These are phyloP conservation scores for Lippia alba DNA, from an alignment of 305 asterid species.

Conservation along the genomic window DNA sequence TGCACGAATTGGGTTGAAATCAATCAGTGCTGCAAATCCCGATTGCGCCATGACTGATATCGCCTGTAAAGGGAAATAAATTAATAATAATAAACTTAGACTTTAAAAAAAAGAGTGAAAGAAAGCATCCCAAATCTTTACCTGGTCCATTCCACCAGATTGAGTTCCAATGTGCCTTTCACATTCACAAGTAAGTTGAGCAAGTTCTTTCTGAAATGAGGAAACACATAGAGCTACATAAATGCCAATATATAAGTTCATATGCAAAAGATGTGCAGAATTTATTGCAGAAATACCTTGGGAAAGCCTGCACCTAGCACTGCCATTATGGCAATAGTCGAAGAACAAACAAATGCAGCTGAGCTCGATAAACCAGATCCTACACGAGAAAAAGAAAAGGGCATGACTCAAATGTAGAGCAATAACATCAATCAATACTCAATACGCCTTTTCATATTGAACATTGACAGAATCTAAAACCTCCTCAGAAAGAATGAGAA, in stretches of 20 bases:
- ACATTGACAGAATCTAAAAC: not conserved
- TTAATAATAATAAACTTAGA: too few relatives aligned
- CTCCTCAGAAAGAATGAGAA: conserved; percentile 22
- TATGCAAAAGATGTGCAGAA: not conserved
- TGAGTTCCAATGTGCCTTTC: conserved; percentile 96
- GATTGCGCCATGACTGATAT: conserved; percentile 92
- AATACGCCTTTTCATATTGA: not conserved
- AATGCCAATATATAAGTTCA: too few relatives aligned
- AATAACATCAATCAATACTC: conserved; percentile 15
- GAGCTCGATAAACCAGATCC: conserved; percentile 98
- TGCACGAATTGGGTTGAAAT: conserved; percentile 87
- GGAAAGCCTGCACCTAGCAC: conserved; percentile 58
- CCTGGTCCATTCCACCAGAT: conserved; percentile 99
- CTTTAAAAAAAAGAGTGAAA: not conserved
- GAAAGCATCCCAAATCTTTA: conserved; percentile 12
- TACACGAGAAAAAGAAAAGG: conserved; percentile 33
- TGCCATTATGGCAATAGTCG: conserved; percentile 92
- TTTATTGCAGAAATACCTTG: conserved; percentile 51
- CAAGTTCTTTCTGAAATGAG: conserved; percentile 62
- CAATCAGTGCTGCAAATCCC: conserved; percentile 89
- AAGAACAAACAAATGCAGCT: conserved; percentile 95
- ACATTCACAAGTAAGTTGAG: conserved; percentile 92
- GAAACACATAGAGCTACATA: too few relatives aligned
- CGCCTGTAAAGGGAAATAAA: conserved; percentile 53
- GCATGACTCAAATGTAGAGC: conserved; percentile 6